Percentiles rank a stretch among this genome's conserved stretches.
These are phyloP conservation scores for Oryza rufipogon DNA, from an alignment of 176 grass and related monocot genomes.

Conservation along the genomic window DNA sequence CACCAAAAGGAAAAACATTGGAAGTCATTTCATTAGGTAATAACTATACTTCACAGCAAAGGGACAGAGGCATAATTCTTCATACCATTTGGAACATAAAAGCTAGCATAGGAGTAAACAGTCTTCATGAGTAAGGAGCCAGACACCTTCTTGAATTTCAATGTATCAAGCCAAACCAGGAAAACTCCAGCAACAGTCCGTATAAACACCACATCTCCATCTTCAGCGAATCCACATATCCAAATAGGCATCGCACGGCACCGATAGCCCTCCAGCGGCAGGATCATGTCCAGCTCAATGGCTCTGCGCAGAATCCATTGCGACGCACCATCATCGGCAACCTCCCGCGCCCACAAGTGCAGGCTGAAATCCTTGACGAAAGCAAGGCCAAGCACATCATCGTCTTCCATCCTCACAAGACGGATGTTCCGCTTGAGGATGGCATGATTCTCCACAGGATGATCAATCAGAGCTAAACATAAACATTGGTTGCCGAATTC, in stretches of 20 bases:
- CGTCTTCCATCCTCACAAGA: neutral
- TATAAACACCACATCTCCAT: conserved; percentile 15
- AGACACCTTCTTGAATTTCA: conserved; percentile 14
- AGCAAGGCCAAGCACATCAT: conserved; percentile 6
- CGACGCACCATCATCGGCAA: neutral
- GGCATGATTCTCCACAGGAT: neutral
- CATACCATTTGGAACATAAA: conserved; percentile 22
- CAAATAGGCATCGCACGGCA: neutral
- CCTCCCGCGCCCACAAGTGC: neutral
- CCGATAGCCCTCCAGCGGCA: neutral
- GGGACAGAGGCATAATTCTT: neutral
- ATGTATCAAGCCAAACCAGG: neutral
- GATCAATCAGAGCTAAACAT: conserved; percentile 1
- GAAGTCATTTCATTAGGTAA: neutral
- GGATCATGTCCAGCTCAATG: neutral
- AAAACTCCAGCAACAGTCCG: conserved; percentile 4
- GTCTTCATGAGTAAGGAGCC: conserved; percentile 6
- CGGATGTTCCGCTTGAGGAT: conserved; percentile 16
- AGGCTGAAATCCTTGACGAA: neutral
- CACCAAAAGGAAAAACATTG: neutral
- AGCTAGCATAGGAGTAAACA: conserved; percentile 22
- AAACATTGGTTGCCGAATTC: neutral
- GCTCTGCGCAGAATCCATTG: neutral
- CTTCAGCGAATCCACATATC: conserved; percentile 25
- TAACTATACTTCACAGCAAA: neutral